A percentile compares a stretch with the other conserved stretches of the same genome.
phyloP scores from a whole-genome alignment of 257 asterid species.

The Solanum clarkiae region DNA sequence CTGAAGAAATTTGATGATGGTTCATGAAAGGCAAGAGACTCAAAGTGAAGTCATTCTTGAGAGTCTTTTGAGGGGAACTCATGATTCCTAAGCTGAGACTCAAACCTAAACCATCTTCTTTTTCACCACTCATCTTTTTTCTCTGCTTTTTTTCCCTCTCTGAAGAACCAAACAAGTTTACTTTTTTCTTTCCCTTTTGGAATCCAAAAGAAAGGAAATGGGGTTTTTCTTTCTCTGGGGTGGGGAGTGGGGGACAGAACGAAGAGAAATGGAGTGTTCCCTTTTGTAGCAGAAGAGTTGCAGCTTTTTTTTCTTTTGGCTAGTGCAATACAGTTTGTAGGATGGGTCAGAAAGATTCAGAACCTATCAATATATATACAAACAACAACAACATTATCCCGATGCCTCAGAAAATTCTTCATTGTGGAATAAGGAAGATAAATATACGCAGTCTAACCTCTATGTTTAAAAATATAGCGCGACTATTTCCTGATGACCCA shows the following conservation, averaged over 20 bases:
- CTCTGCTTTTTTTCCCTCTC: background rate
- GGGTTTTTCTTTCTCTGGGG: background rate
- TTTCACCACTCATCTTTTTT: slow-evolving; percentile 34
- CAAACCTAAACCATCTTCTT: slow-evolving; percentile 51
- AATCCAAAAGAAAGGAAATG: background rate
- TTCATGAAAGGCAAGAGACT: slow-evolving; percentile 37
- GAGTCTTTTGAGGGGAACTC: slow-evolving; percentile 3
- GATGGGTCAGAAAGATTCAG: slow-evolving; percentile 13
- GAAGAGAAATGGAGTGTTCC: slow-evolving; percentile 56
- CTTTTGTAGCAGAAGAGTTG: slow-evolving; percentile 36
- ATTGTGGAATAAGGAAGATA: no score
- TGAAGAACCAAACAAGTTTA: background rate
- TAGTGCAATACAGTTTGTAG: slow-evolving; percentile 19
- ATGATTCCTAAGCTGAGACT: slow-evolving; percentile 42
- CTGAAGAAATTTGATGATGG: slow-evolving; percentile 15
- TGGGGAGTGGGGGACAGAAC: slow-evolving; percentile 47
- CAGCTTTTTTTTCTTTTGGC: slow-evolving; percentile 38
- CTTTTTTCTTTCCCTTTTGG: background rate
- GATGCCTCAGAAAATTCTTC: no score
- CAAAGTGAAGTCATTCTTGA: slow-evolving; percentile 21
- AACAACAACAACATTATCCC: no score
- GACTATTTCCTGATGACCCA: no score
- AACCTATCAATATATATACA: slow-evolving; percentile 10
- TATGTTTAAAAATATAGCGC: no score
- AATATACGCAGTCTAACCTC: no score